phyloP scores from a whole-genome alignment of 2,329 filamentous ascomycete species.

The Neofusicoccum kwambonambiense region DNA sequence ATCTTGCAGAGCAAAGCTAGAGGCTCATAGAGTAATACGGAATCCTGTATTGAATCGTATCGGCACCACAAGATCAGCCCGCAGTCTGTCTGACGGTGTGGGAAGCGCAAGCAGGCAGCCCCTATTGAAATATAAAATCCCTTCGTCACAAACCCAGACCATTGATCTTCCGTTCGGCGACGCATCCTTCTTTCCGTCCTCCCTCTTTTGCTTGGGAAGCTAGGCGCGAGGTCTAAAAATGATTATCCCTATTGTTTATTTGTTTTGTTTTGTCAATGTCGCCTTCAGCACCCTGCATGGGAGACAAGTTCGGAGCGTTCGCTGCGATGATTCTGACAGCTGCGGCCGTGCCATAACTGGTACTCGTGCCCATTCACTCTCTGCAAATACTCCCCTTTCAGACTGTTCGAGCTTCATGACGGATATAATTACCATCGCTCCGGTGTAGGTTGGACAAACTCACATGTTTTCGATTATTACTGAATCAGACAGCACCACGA shows the following conservation, averaged over 20 bases:
- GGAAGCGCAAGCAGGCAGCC: too few species aligned
- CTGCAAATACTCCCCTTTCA: not conserved
- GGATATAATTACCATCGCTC: not conserved
- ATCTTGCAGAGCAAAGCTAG: not conserved
- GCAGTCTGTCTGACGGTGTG: not conserved
- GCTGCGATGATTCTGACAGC: not conserved
- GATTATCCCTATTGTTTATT: not conserved
- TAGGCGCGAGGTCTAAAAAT: not conserved
- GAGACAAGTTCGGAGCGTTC: not conserved
- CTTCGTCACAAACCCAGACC: too few species aligned
- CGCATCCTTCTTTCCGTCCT: not conserved
- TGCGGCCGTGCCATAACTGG: not conserved
- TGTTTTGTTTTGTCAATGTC: not conserved
- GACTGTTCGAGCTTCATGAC: slow-evolving; percentile 19
- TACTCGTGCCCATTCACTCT: not conserved
- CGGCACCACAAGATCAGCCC: not conserved
- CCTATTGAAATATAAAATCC: too few species aligned
- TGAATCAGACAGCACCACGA: not conserved
- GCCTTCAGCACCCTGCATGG: not conserved
- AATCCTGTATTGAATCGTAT: not conserved
- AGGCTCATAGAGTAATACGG: not conserved
- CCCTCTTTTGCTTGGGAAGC: not conserved
- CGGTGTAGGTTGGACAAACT: not conserved
- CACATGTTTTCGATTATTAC: too few species aligned
- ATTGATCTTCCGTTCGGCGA: not conserved